Evolutionary conservation across 768 basidiomycete species (phyloP).

Genomic region (Scleroderma citrinum): DNA sequence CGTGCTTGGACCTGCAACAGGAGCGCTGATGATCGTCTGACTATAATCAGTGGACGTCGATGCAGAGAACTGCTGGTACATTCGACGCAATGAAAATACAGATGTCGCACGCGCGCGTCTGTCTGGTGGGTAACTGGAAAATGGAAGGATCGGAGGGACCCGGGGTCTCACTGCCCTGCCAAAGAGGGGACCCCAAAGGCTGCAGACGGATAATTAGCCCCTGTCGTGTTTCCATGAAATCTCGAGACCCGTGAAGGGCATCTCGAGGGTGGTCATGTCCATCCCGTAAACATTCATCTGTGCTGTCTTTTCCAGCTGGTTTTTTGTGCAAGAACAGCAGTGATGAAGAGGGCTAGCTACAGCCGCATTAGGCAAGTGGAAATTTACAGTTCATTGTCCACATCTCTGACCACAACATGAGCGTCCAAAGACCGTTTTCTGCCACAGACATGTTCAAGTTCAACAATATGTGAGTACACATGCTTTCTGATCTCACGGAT

Average conservation of each 20-base stretch:
- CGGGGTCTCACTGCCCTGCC: background rate
- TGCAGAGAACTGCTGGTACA: constrained; percentile 2
- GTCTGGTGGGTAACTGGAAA: background rate
- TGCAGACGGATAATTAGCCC: background rate
- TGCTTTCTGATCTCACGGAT: background rate
- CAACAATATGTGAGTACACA: constrained; percentile 70
- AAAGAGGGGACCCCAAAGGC: background rate
- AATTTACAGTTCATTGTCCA: background rate
- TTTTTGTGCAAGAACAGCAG: too few relatives aligned
- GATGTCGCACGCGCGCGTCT: background rate
- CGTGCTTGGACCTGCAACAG: constrained; percentile 30
- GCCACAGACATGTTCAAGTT: constrained; percentile 90
- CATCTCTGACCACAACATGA: constrained; percentile 48
- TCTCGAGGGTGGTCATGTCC: too few relatives aligned
- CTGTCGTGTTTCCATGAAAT: background rate
- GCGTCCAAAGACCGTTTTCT: constrained; percentile 77
- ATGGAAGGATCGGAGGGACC: background rate
- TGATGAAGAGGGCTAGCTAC: too few relatives aligned
- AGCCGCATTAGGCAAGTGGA: background rate
- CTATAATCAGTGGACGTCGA: constrained; percentile 12
- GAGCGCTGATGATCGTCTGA: constrained; percentile 25
- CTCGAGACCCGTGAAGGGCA: too few relatives aligned
- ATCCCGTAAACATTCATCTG: too few relatives aligned
- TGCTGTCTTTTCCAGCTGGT: too few relatives aligned
- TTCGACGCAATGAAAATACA: background rate